Percentiles rank a stretch among this genome's conserved stretches.
These are phyloP conservation scores for Yarrowia hollandica DNA, from an alignment of 805 yeast species.

Conservation along the genomic window DNA sequence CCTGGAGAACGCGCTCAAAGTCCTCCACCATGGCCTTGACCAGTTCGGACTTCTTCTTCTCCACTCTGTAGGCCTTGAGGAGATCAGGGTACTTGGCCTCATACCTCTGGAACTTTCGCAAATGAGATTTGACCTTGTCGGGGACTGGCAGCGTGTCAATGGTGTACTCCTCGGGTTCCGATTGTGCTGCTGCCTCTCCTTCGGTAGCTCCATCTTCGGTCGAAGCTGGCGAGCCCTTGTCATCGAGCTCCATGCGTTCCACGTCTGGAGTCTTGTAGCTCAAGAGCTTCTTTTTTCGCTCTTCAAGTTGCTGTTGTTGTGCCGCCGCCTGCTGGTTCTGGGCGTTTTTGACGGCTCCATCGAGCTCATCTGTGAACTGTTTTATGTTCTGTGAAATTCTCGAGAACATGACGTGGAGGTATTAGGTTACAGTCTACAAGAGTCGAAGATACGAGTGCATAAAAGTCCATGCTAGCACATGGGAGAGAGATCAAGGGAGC, in stretches of 20 bases:
- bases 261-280: constrained; percentile 34
- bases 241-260: constrained; percentile 32
- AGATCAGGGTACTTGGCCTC: constrained; percentile 87
- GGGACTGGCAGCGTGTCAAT: constrained; percentile 24
- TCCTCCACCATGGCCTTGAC: constrained; percentile 43
- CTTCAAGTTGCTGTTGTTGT: constrained; percentile 10
- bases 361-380: constrained; percentile 62
- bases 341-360: constrained; percentile 41
- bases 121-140: constrained; percentile 50
- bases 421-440: constrained; percentile 21
- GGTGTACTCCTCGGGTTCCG: constrained; percentile 1
- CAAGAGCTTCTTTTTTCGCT: constrained; percentile 33
- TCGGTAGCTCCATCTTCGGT: neutral
- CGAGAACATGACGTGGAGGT: constrained; percentile 49
- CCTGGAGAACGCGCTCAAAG: constrained; percentile 72
- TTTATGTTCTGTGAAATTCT: constrained; percentile 63
- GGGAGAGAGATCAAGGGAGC: neutral
- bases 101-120: constrained; percentile 77
- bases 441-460: constrained; percentile 19
- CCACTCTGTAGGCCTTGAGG: constrained; percentile 80
- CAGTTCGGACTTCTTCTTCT: constrained; percentile 64
- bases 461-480: neutral
- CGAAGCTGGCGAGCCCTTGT: neutral
- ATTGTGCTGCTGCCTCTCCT: neutral
- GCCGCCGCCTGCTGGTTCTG: constrained; percentile 31